phyloP scores from a whole-genome alignment of 768 basidiomycete species.

The Cystobasidiopsis lactophilus region DNA sequence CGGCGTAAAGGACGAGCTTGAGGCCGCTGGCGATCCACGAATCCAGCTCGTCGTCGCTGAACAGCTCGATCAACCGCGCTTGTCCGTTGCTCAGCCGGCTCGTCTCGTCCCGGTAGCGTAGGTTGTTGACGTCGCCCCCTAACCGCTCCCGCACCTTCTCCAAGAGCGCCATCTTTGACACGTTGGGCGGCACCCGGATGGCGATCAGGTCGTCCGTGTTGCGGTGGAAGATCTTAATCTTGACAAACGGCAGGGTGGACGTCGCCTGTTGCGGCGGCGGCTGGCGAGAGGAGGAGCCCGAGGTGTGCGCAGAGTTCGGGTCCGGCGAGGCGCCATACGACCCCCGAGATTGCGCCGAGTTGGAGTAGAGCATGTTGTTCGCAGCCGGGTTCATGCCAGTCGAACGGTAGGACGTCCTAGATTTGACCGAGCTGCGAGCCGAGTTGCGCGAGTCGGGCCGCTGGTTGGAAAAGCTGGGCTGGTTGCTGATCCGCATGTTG shows the following conservation, averaged over 20 bases:
- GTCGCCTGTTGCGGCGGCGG: not conserved
- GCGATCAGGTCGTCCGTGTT: constrained; percentile 86
- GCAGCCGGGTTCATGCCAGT: not conserved
- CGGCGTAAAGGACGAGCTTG: constrained; percentile 14
- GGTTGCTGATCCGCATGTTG: not conserved
- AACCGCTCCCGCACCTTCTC: constrained; percentile 75
- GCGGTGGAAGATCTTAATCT: constrained; percentile 94
- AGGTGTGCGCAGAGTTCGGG: not conserved
- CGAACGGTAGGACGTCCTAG: not conserved
- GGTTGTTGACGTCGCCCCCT: constrained; percentile 42
- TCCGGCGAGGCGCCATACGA: not conserved
- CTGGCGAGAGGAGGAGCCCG: not conserved
- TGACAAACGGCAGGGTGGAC: constrained; percentile 38
- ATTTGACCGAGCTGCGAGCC: not conserved
- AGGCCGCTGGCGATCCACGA: constrained; percentile 17
- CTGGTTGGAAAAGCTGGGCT: no score
- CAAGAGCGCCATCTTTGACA: constrained; percentile 65
- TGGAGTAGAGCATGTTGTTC: not conserved
- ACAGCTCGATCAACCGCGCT: constrained; percentile 13
- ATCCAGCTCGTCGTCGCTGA: constrained; percentile 17
- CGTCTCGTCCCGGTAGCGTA: constrained; percentile 39
- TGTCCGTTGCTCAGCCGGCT: constrained; percentile 4
- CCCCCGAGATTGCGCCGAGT: no score
- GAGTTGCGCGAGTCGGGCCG: not conserved
- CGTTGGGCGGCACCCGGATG: constrained; percentile 81